Percentiles rank a stretch among this genome's conserved stretches.
Evolutionary conservation across 78 protist species (phyloP).

Genomic region (Cyanophora paradoxa): DNA sequence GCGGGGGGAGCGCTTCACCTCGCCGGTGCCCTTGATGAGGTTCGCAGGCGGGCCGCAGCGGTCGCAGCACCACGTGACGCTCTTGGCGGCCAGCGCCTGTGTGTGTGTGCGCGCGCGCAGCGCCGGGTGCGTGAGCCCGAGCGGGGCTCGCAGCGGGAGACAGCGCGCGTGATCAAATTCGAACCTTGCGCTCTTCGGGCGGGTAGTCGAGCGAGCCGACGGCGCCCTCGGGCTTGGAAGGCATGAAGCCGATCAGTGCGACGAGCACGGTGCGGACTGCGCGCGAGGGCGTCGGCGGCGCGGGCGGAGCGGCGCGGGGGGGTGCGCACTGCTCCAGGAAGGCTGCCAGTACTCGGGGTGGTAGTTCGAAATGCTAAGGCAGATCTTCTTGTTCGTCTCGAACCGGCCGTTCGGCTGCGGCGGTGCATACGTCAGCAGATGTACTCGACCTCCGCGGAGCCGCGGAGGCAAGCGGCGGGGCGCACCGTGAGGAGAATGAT

Average conservation of each 20-base stretch:
- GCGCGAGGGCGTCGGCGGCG: neutral
- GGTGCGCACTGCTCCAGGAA: conserved; percentile 71
- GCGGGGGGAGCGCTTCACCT: too few species aligned
- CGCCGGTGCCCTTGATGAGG: too few species aligned
- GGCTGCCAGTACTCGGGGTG: conserved; percentile 96
- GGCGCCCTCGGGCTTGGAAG: conserved; percentile 73
- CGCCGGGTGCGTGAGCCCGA: too few species aligned
- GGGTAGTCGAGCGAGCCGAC: conserved; percentile 79
- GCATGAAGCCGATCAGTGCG: conserved; percentile 78
- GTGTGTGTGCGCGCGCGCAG: too few species aligned
- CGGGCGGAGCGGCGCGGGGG: neutral
- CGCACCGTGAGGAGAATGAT: conserved; percentile 68
- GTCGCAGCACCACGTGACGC: too few species aligned
- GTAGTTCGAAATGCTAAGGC: conserved; percentile 72
- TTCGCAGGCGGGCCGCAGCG: too few species aligned
- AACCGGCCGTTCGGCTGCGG: conserved; percentile 87
- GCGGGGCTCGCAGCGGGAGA: too few species aligned
- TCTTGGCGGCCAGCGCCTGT: too few species aligned
- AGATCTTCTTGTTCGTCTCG: conserved; percentile 72
- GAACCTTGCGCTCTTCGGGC: conserved; percentile 38
- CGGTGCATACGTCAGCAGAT: too few species aligned
- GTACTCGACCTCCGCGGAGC: too few species aligned
- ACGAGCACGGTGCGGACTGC: conserved; percentile 66
- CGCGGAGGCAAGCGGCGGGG: neutral
- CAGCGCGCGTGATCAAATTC: too few species aligned